phyloP scores from a whole-genome alignment of 306 rosid species.

The Trifolium pratense region DNA sequence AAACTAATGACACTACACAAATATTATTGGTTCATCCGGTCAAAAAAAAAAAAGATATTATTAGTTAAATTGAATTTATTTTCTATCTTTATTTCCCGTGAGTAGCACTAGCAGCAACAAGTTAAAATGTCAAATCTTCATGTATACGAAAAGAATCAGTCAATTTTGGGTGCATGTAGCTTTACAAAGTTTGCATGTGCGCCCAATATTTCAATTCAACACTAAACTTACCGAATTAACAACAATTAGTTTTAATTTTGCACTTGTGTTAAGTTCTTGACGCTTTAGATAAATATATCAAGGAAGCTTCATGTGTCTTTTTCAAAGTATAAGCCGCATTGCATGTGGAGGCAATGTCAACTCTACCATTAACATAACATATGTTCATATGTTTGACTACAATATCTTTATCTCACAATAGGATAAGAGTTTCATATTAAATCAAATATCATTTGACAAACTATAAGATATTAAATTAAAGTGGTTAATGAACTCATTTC shows the following conservation, averaged over 20 bases:
- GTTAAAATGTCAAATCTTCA: slow-evolving; percentile 9
- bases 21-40: too few species aligned
- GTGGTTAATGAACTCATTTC: too few species aligned
- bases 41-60: too few species aligned
- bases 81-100: neutral
- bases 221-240: neutral
- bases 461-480: too few species aligned
- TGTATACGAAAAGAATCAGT: neutral
- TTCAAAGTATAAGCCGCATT: neutral
- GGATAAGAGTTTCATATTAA: too few species aligned
- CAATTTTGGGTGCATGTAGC: neutral
- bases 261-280: neutral
- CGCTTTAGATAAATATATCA: neutral
- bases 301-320: neutral
- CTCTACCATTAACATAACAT: too few species aligned
- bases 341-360: too few species aligned
- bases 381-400: too few species aligned
- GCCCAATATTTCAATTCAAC: neutral
- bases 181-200: neutral
- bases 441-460: too few species aligned
- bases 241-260: neutral
- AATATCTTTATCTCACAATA: too few species aligned
- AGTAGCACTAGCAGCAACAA: neutral
- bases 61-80: too few species aligned
- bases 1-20: too few species aligned